Evolutionary conservation across 2,329 filamentous ascomycete genomes (phyloP).

Genomic region (Stenocarpella maydis): DNA sequence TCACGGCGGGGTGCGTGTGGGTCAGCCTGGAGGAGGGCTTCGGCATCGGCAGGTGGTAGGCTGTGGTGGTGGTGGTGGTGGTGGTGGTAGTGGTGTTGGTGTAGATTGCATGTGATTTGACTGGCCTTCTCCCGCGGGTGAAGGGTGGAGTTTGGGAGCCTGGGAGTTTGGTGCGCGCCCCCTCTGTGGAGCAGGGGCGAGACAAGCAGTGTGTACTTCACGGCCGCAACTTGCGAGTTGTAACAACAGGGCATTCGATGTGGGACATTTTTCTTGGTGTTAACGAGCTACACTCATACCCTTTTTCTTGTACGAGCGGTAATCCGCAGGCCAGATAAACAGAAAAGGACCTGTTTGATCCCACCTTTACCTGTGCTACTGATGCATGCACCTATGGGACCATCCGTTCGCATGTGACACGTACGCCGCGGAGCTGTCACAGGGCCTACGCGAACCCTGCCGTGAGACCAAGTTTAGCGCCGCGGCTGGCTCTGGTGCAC

Average conservation of each 20-base stretch:
- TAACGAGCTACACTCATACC: neutral
- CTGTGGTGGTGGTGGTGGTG: too few species aligned
- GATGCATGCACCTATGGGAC: neutral
- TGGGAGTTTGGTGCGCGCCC: too few species aligned
- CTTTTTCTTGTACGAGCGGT: neutral
- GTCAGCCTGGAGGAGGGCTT: constrained; percentile 21
- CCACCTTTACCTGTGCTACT: neutral
- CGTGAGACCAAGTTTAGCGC: neutral
- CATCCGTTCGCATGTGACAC: neutral
- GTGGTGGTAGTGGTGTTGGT: too few species aligned
- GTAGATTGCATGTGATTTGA: neutral
- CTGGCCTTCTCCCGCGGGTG: neutral
- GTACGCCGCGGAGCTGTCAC: neutral
- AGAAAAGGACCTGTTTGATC: neutral
- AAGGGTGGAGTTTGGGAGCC: constrained; percentile 4
- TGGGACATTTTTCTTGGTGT: neutral
- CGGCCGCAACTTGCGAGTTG: neutral
- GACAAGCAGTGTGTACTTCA: neutral
- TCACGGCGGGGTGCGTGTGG: constrained; percentile 29
- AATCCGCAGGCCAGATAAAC: neutral
- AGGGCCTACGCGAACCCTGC: neutral
- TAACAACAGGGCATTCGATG: neutral
- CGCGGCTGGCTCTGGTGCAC: neutral
- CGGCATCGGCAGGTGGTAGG: constrained; percentile 1
- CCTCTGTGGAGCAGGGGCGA: neutral